These are phyloP conservation scores for Noccaea caerulescens DNA, from an alignment of 345 rosid genomes.

Conservation along the genomic window DNA sequence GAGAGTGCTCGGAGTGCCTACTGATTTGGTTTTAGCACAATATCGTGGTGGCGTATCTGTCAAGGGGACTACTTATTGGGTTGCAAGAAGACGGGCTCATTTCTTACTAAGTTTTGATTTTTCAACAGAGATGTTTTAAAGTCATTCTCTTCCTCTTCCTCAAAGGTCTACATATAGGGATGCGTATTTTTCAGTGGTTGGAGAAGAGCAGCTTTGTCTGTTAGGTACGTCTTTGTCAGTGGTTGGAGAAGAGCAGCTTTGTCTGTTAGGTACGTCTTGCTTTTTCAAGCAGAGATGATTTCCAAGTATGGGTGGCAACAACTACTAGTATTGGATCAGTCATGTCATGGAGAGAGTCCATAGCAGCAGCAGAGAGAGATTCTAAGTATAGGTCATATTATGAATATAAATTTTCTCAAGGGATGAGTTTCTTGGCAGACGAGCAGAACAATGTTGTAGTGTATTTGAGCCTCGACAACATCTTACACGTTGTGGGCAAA, in stretches of 20 bases:
- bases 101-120: constrained; percentile 22
- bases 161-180: background rate
- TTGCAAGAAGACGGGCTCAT: background rate
- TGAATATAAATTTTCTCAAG: background rate
- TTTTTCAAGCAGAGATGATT: too few species aligned
- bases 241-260: too few species aligned
- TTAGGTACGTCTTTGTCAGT: background rate
- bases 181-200: background rate
- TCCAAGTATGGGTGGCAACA: background rate
- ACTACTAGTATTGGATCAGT: background rate
- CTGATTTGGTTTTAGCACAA: background rate
- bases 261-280: too few species aligned
- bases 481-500: background rate
- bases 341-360: too few species aligned
- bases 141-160: background rate
- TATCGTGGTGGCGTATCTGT: background rate
- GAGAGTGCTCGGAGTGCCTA: background rate
- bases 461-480: background rate
- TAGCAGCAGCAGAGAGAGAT: too few species aligned
- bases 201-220: constrained; percentile 11
- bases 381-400: too few species aligned
- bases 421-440: background rate
- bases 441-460: background rate
- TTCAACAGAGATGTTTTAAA: constrained; percentile 6
- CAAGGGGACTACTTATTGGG: background rate